Conservation (phyloP, 164 flowering plant genomes). For the Piper betle region DNA sequence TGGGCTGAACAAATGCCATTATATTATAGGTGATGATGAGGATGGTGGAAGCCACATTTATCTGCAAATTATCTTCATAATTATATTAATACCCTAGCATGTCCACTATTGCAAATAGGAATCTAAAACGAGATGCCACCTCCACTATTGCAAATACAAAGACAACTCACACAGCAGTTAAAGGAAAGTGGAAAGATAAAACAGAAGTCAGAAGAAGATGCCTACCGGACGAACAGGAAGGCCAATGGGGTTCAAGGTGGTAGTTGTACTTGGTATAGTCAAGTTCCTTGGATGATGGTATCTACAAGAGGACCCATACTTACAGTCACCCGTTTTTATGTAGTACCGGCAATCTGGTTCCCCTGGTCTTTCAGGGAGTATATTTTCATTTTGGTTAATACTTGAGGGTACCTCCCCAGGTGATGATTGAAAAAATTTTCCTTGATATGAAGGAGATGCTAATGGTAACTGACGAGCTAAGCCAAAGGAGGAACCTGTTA, state of each 20-base stretch:
- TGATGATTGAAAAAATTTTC: constrained; percentile 16
- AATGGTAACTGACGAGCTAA: constrained; percentile 46
- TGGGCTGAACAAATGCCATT: too few species aligned
- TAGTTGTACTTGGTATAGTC: constrained; percentile 29
- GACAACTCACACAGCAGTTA: too few species aligned
- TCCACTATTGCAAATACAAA: too few species aligned
- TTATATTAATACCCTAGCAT: too few species aligned
- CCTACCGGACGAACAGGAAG: constrained; percentile 88
- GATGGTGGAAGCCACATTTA: too few species aligned
- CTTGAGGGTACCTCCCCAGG: constrained; percentile 33
- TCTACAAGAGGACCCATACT: constrained; percentile 80
- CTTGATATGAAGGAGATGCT: constrained; percentile 55
- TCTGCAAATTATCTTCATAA: too few species aligned
- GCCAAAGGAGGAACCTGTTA: constrained; percentile 42
- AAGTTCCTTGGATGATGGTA: constrained; percentile 78
- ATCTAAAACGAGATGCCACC: too few species aligned
- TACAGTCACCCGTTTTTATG: constrained; percentile 89
- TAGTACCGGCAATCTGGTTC: constrained; percentile 83
- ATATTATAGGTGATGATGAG: too few species aligned
- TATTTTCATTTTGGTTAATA: constrained; percentile 42
- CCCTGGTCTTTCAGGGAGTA: constrained; percentile 85
- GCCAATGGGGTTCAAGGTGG: constrained; percentile 49
- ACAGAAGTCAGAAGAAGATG: constrained; percentile 1
- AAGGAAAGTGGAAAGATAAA: too few species aligned
- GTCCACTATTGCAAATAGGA: too few species aligned